Base-by-base conservation (phyloP, 305 asterid genomes). In the Euphrasia arctica region DNA sequence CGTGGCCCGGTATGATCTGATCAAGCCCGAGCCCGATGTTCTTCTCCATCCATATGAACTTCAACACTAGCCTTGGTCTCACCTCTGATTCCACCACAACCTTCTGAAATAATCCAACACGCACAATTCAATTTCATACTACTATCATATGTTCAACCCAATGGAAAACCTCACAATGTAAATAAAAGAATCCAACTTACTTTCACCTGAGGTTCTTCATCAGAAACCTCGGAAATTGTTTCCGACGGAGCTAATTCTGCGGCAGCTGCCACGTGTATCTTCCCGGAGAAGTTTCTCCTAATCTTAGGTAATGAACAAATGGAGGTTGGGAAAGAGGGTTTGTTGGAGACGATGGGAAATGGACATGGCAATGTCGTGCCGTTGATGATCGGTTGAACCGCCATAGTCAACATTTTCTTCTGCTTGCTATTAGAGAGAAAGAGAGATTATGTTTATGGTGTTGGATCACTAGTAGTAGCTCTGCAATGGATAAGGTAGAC, bases 1-100 rank as follows among this genome's bases (percentile, higher is more conserved):
- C 98, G 71, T 87, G 79, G 4, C 92, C 92, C 7, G 89, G 90
- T 70, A 85, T 62, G n/a, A 59, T 29, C 65, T 85, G 96, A 77
- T 91, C 90, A 63, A 89, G 80, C 2, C 79, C 95, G 10, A 91
- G 77, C 8, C 95, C 95, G 2, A 91, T 89, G 75, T 91, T 91
- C 92, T 91, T 91, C 39, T 91, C 98, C 98, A 91, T 91, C 96
- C 95, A 89, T 74, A 89, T 78, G 80, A 91, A 91, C 82, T 87
- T 91, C 75, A 91, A 68, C 29, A 91, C 89, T 15, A 91, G 75
- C 56, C 71, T 77, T 22, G 95, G 96, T 76, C 85, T 85, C 65
- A 14, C 77, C 62, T 66, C 49, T 58, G 72, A 28, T 76, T 72
- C 82, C 66, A 48, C 79, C 62, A 25, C 70, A 56, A 12, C 75